Evolutionary conservation across 345 rosid genomes (phyloP), one percentile per base, ranked within the genome.

Genomic region (Punica granatum): DNA sequence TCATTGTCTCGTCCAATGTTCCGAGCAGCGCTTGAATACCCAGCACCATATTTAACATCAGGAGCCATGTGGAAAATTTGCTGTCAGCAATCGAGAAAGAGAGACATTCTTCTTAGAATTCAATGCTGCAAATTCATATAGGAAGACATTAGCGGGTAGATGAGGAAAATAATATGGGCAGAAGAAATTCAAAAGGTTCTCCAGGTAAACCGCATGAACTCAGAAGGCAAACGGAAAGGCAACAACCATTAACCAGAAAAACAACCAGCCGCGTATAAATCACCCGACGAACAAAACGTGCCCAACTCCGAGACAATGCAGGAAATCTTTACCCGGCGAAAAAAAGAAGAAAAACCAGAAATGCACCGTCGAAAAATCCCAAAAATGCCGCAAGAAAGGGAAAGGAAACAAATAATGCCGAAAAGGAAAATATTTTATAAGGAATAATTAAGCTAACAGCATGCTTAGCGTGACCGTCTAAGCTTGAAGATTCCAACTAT

Each of bases 1-100:
- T 76, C 82, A 36, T 19, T 59, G 80, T 74, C 67, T 56, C 70
- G 69, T 74, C 64, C 80, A 85, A 69, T 81, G 65, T 69, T 68
- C 67, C 72, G 16, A 39, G 49, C 42, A 65, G 59, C 23, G 62
- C 58, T 70, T 2, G 62, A 48, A 61, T 23, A 35, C 37, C 46
- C 68, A 41, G 65, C 51, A 66, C 75, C 73, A 67, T 66, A 70
- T 71, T 70, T 39, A 64, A 64, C 49, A 72, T 73, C 67, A 30
- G 73, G 74, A 60, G 79, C 12, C 67, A 67, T 74, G 39, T n/a
- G n/a, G 54, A 48, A 60, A 51, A 54, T 62, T 41, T 64, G 75
- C 76, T 30, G 35, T 75, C 69, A 67, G 43, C 39, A 43, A 30
- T 48, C 23, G 69, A 33, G 3, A 4, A 41, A 19, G 48, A 67